Evolutionary conservation across 331 rosid species (phyloP).

Genomic region (Quercus lobata): DNA sequence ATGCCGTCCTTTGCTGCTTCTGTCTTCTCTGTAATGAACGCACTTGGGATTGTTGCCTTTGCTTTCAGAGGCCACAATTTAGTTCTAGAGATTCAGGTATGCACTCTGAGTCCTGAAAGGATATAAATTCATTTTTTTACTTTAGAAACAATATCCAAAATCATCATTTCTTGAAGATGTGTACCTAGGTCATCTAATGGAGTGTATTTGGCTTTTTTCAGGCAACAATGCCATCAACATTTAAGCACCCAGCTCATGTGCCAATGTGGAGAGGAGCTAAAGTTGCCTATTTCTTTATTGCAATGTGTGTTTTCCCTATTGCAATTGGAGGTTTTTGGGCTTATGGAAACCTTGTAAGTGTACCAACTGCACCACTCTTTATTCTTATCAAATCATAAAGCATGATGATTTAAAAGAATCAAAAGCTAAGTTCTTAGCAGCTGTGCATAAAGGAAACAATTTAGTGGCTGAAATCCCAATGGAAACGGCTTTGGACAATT

Average conservation of each 20-base stretch:
- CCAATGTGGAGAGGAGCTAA: constrained; percentile 99
- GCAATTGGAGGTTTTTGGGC: constrained; percentile 99
- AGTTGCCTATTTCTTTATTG: constrained; percentile 95
- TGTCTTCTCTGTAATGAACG: constrained; percentile 74
- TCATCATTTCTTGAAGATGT: not conserved
- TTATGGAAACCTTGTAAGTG: constrained; percentile 87
- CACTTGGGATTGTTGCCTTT: constrained; percentile 92
- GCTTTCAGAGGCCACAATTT: constrained; percentile 96
- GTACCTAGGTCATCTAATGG: constrained; percentile 9
- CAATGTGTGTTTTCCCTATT: constrained; percentile 89
- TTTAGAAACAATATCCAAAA: not conserved
- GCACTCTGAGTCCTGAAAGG: not conserved
- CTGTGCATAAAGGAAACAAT: not conserved
- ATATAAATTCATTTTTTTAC: not conserved
- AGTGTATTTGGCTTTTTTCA: constrained; percentile 23
- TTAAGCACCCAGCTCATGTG: constrained; percentile 97
- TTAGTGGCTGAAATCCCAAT: not conserved
- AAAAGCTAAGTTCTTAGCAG: not conserved
- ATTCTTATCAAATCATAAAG: not conserved
- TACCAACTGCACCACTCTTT: not conserved
- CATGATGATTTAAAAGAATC: not conserved
- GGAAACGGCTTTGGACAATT: not conserved
- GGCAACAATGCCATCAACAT: constrained; percentile 99
- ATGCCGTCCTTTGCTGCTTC: constrained; percentile 53
- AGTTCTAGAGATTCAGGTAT: constrained; percentile 87